These are phyloP conservation scores for Hygrocybe coccinea DNA, from an alignment of 768 basidiomycete genomes.

Conservation along the genomic window DNA sequence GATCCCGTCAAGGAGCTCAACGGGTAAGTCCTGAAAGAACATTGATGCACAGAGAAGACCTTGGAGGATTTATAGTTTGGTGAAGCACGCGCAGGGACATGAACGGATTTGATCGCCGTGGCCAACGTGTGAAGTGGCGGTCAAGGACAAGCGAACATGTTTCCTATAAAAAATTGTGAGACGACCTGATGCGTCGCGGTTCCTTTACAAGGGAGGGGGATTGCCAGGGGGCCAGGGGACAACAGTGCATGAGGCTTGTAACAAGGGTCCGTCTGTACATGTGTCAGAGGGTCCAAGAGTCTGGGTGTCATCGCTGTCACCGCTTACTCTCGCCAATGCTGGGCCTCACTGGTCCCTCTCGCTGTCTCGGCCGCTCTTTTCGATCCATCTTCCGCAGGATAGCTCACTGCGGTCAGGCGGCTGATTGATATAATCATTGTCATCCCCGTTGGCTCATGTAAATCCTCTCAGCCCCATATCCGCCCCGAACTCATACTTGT, in stretches of 20 bases:
- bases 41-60: conserved; percentile 27
- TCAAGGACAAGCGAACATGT: conserved; percentile 18
- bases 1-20: conserved; percentile 59
- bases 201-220: neutral
- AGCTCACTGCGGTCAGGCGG: conserved; percentile 36
- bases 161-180: neutral
- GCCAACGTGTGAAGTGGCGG: conserved; percentile 27
- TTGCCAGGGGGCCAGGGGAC: neutral
- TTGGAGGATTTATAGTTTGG: conserved; percentile 11
- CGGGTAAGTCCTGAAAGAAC: conserved; percentile 48
- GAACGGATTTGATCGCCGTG: conserved; percentile 36
- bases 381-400: conserved; percentile 12
- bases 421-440: neutral
- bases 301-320: neutral
- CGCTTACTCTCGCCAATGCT: neutral
- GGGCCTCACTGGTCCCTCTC: conserved; percentile 1
- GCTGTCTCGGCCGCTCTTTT: conserved; percentile 14
- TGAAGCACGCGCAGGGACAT: conserved; percentile 7
- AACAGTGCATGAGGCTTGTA: too few relatives aligned
- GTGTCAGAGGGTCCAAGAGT: too few relatives aligned
- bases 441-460: neutral
- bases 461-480: conserved; percentile 47
- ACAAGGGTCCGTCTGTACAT: too few relatives aligned
- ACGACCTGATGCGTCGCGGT: neutral
- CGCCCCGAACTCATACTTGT: conserved; percentile 59